Evolutionary conservation across 768 basidiomycete genomes (phyloP).

Genomic region (Calocybe indica): DNA sequence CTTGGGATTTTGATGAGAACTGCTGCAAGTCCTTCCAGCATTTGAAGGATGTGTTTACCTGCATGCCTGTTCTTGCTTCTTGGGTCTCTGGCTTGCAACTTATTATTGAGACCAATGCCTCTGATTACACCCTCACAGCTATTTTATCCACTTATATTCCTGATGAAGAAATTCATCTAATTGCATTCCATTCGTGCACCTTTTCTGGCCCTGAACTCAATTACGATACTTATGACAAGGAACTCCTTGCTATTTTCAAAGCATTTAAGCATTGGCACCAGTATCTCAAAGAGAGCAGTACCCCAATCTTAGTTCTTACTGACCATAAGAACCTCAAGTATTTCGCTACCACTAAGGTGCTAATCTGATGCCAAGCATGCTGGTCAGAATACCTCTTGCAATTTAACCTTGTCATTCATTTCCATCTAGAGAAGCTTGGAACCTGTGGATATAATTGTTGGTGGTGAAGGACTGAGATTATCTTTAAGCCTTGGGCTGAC

Average conservation of each 20-base stretch:
- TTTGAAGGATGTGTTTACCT: background rate
- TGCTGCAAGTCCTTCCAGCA: background rate
- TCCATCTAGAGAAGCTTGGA: slow-evolving; percentile 10
- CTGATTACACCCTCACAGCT: slow-evolving; percentile 7
- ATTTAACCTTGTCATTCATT: slow-evolving; percentile 12
- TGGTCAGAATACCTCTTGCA: slow-evolving; percentile 24
- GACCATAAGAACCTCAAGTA: slow-evolving; percentile 34
- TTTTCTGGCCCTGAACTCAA: slow-evolving; percentile 24
- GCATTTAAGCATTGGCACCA: slow-evolving; percentile 19
- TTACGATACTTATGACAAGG: slow-evolving; percentile 38
- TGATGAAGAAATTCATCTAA: slow-evolving; percentile 7
- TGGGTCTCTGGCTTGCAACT: background rate
- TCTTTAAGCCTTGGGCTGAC: no score
- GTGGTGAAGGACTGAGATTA: no score
- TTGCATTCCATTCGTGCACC: slow-evolving; percentile 8
- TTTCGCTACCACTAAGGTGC: slow-evolving; percentile 21
- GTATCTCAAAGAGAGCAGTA: slow-evolving; percentile 15
- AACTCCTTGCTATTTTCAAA: slow-evolving; percentile 33
- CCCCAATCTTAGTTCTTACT: slow-evolving; percentile 18
- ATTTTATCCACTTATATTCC: slow-evolving; percentile 6
- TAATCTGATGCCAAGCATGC: slow-evolving; percentile 28
- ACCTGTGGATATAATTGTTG: no score
- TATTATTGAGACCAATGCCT: slow-evolving; percentile 7
- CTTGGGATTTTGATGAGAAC: background rate
- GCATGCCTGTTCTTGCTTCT: background rate